Conservation (phyloP, 352 stramenopile genomes). For the Phytophthora melonis region DNA sequence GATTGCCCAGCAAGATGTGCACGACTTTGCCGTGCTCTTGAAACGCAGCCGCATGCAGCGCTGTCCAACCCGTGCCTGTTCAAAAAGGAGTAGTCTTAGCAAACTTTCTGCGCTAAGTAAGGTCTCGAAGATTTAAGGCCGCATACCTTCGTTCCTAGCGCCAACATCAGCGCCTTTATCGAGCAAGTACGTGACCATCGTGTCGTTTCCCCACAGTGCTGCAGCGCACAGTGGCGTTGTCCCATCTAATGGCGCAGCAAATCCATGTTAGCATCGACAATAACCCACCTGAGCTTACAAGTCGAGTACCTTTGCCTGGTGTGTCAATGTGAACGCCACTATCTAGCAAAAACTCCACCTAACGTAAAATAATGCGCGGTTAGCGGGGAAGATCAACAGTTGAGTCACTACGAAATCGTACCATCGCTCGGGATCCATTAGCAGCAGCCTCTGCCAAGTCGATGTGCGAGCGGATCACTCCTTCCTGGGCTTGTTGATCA, state of each 20-base stretch:
- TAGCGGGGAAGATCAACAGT: not conserved
- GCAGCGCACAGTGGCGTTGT: conserved; percentile 70
- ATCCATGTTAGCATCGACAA: not conserved
- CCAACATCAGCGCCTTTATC: conserved; percentile 60
- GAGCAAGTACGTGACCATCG: conserved; percentile 70
- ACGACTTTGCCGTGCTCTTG: conserved; percentile 77
- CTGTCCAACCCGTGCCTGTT: conserved; percentile 69
- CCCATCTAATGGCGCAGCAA: conserved; percentile 45
- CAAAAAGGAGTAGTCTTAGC: conserved; percentile 4
- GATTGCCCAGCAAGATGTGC: conserved; percentile 56
- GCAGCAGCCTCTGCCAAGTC: conserved; percentile 71
- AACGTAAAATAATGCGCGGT: not conserved
- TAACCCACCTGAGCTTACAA: not conserved
- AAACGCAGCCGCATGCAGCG: conserved; percentile 70
- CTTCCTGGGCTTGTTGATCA: conserved; percentile 48
- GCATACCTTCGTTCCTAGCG: conserved; percentile 66
- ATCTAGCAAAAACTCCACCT: conserved; percentile 74
- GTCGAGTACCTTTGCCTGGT: conserved; percentile 49
- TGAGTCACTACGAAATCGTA: conserved; percentile 9
- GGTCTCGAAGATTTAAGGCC: not conserved
- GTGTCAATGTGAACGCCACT: conserved; percentile 59
- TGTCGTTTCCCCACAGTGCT: conserved; percentile 70
- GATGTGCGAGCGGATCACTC: conserved; percentile 67
- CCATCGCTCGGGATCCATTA: conserved; percentile 71
- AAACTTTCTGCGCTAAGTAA: not conserved